Evolutionary conservation across 495 filamentous ascomycete genomes (phyloP).

Genomic region (Talaromyces stipitatus): DNA sequence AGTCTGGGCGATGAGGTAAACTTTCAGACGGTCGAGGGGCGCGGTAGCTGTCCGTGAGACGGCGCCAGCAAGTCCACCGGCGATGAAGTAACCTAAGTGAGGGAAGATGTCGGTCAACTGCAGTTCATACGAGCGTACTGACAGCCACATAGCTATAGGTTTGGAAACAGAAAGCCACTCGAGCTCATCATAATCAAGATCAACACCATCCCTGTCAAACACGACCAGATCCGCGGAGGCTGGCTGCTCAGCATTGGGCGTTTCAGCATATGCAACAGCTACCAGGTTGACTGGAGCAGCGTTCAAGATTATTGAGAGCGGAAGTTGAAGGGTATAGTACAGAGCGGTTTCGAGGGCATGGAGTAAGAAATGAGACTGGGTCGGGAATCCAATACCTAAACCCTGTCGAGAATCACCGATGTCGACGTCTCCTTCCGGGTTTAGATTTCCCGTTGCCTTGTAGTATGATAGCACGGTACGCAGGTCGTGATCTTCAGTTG

Average conservation of each 20-base stretch:
- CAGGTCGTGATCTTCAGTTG: slow-evolving; percentile 64
- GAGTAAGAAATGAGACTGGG: slow-evolving; percentile 48
- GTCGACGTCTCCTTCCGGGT: slow-evolving; percentile 87
- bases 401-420: slow-evolving; percentile 84
- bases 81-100: slow-evolving; percentile 91
- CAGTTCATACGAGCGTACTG: slow-evolving; percentile 42
- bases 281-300: slow-evolving; percentile 28
- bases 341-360: slow-evolving; percentile 30
- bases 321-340: slow-evolving; percentile 33
- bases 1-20: slow-evolving; percentile 93
- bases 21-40: slow-evolving; percentile 92
- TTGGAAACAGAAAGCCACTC: slow-evolving; percentile 39
- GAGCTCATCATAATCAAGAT: slow-evolving; percentile 33
- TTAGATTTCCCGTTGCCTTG: slow-evolving; percentile 80
- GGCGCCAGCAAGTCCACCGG: slow-evolving; percentile 85
- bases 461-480: slow-evolving; percentile 87
- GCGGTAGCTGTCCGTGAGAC: slow-evolving; percentile 90
- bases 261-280: slow-evolving; percentile 32
- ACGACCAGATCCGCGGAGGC: slow-evolving; percentile 12
- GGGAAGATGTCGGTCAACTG: slow-evolving; percentile 58
- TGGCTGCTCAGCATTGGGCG: slow-evolving; percentile 15
- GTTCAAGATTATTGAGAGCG: slow-evolving; percentile 6
- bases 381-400: slow-evolving; percentile 80
- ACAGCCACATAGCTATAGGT: slow-evolving; percentile 41
- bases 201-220: slow-evolving; percentile 19